phyloP scores from a whole-genome alignment of 768 basidiomycete species.

The Saitozyma podzolica region DNA sequence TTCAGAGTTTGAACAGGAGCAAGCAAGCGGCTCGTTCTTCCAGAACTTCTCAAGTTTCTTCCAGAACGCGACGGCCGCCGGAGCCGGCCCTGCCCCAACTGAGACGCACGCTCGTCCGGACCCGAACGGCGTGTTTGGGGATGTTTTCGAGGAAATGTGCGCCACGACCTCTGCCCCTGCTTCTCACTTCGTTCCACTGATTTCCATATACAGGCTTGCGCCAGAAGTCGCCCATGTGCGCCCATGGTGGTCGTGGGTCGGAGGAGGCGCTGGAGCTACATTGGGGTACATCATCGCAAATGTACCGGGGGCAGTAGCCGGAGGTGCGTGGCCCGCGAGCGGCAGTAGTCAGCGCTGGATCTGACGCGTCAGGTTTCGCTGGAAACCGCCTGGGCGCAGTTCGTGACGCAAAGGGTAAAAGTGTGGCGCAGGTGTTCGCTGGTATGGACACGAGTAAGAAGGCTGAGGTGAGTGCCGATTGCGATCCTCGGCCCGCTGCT shows the following conservation, averaged over 20 bases:
- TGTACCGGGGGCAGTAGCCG: conserved; percentile 79
- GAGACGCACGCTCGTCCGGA: conserved; percentile 59
- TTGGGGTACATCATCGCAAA: conserved; percentile 69
- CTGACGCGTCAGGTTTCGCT: conserved; percentile 59
- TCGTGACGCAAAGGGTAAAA: conserved; percentile 88
- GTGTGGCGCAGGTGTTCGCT: conserved; percentile 82
- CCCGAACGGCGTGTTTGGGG: conserved; percentile 77
- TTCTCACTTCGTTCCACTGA: background rate
- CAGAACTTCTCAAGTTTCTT: conserved; percentile 73
- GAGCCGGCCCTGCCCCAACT: conserved; percentile 11
- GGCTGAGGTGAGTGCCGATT: conserved; percentile 68
- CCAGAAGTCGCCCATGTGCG: conserved; percentile 51
- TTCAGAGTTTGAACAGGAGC: conserved; percentile 48
- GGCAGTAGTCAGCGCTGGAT: conserved; percentile 10
- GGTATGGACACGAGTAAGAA: conserved; percentile 75
- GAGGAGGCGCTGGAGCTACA: conserved; percentile 59
- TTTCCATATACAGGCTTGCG: conserved; percentile 35
- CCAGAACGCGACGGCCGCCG: conserved; percentile 53
- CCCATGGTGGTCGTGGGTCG: conserved; percentile 49
- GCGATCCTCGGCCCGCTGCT: conserved; percentile 10
- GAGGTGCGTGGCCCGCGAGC: conserved; percentile 54
- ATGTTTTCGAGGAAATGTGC: conserved; percentile 85
- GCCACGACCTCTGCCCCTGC: conserved; percentile 21
- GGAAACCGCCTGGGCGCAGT: conserved; percentile 90
- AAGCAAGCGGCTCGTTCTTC: conserved; percentile 73